A percentile compares a stretch with the other conserved stretches of the same genome.
phyloP scores from a whole-genome alignment of 495 filamentous ascomycete species.

The Hypoxylon trugodes region DNA sequence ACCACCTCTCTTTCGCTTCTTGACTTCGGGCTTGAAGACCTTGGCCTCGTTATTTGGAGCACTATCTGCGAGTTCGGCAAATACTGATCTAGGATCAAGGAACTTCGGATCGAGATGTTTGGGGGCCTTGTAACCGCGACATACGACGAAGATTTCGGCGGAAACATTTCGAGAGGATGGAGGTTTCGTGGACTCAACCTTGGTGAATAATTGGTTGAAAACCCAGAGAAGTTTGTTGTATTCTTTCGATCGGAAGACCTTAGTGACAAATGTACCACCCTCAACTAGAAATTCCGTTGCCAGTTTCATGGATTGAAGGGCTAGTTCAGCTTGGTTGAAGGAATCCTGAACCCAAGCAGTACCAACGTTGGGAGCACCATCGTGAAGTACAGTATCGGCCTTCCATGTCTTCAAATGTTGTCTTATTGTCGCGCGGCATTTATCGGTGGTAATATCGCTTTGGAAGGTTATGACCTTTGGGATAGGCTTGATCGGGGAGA shows the following conservation, averaged over 20 bases:
- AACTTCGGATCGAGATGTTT: slow-evolving; percentile 93
- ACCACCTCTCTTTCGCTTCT: slow-evolving; percentile 95
- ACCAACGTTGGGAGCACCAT: slow-evolving; percentile 98
- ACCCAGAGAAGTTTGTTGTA: slow-evolving; percentile 98
- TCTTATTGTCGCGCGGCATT: slow-evolving; percentile 91
- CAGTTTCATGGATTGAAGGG: slow-evolving; percentile 87
- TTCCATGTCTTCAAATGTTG: slow-evolving; percentile 96
- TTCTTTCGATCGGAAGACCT: slow-evolving; percentile 97
- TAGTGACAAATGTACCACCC: slow-evolving; percentile 95
- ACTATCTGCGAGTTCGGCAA: slow-evolving; percentile 89
- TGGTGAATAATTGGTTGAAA: slow-evolving; percentile 93
- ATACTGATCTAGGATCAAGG: slow-evolving; percentile 88
- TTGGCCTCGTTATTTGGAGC: slow-evolving; percentile 97
- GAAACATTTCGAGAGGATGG: slow-evolving; percentile 95
- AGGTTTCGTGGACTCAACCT: slow-evolving; percentile 96
- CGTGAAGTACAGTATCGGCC: slow-evolving; percentile 95
- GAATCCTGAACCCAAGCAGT: slow-evolving; percentile 98
- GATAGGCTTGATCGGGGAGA: slow-evolving; percentile 95
- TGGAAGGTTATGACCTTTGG: slow-evolving; percentile 94
- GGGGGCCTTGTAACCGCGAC: slow-evolving; percentile 86
- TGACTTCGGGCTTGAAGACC: slow-evolving; percentile 95
- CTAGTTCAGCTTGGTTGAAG: slow-evolving; percentile 96
- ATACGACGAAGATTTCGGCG: slow-evolving; percentile 98
- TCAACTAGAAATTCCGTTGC: slow-evolving; percentile 92
- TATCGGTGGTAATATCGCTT: slow-evolving; percentile 97